Conservation (phyloP, 805 yeast genomes). For the Candida ponderosae region DNA sequence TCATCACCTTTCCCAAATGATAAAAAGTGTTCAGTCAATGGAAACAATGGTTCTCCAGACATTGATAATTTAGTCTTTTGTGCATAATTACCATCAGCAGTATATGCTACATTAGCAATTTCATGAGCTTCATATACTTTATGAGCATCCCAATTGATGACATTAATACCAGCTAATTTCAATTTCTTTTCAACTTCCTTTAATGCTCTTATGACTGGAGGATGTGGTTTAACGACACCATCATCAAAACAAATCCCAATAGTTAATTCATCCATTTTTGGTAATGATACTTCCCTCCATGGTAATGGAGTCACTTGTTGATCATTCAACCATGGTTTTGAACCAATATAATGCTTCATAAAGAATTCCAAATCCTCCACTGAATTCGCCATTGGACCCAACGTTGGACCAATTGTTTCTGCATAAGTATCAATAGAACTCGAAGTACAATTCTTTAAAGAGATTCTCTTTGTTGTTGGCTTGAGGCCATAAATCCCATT, state of each 20-base stretch:
- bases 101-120: constrained; percentile 46
- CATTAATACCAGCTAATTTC: constrained; percentile 48
- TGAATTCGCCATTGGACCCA: constrained; percentile 61
- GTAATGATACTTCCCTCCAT: constrained; percentile 28
- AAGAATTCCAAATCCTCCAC: constrained; percentile 61
- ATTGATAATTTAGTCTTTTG: constrained; percentile 42
- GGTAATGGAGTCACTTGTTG: constrained; percentile 25
- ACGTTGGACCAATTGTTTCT: constrained; percentile 56
- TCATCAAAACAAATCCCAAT: constrained; percentile 60
- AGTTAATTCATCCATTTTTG: constrained; percentile 36
- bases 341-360: constrained; percentile 44
- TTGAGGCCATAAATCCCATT: constrained; percentile 56
- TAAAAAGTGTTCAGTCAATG: constrained; percentile 56
- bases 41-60: constrained; percentile 65
- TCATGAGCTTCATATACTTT: constrained; percentile 51
- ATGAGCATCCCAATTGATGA: constrained; percentile 51
- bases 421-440: constrained; percentile 16
- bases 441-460: constrained; percentile 17
- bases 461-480: constrained; percentile 50
- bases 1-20: constrained; percentile 52
- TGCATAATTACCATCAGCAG: constrained; percentile 59
- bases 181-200: constrained; percentile 46
- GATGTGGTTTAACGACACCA: constrained; percentile 58
- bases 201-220: constrained; percentile 55
- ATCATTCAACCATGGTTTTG: constrained; percentile 52